Evolutionary conservation across 805 yeast genomes (phyloP).

Genomic region (Tetrapisispora nanseiensis): DNA sequence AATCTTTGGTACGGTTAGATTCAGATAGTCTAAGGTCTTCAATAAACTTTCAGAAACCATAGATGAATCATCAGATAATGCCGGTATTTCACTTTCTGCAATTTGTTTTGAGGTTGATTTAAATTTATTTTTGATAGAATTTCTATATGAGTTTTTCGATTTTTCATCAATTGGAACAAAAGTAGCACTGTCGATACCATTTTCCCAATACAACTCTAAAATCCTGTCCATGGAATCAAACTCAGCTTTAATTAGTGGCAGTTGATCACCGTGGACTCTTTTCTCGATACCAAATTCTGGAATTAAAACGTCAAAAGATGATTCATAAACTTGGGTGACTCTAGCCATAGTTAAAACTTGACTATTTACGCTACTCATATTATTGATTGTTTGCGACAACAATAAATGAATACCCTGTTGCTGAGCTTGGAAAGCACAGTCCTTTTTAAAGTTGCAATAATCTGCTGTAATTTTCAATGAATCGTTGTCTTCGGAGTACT

Average conservation of each 20-base stretch:
- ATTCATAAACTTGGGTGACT: conserved; percentile 87
- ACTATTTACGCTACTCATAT: conserved; percentile 61
- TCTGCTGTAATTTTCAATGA: conserved; percentile 75
- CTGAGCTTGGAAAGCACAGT: conserved; percentile 86
- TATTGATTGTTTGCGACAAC: conserved; percentile 74
- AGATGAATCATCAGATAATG: conserved; percentile 16
- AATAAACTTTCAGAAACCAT: conserved; percentile 35
- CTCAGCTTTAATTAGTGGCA: conserved; percentile 87
- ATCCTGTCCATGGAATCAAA: conserved; percentile 59
- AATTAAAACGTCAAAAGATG: conserved; percentile 85
- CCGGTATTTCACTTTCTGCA: conserved; percentile 39
- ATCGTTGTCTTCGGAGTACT: conserved; percentile 48
- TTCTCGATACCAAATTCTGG: conserved; percentile 94
- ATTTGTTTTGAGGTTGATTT: conserved; percentile 65
- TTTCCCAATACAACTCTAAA: conserved; percentile 85
- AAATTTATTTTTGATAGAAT: conserved; percentile 67
- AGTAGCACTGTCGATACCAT: conserved; percentile 84
- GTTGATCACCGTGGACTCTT: conserved; percentile 94
- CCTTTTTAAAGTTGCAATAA: conserved; percentile 91
- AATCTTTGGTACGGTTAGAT: conserved; percentile 40
- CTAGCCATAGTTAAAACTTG: conserved; percentile 79
- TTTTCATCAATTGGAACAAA: conserved; percentile 86
- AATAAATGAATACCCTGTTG: conserved; percentile 87
- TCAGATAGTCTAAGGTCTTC: conserved; percentile 40
- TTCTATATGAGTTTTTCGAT: conserved; percentile 64